phyloP scores from a whole-genome alignment of 2,329 filamentous ascomycete species.

The Chrysosporium keratinophilum region DNA sequence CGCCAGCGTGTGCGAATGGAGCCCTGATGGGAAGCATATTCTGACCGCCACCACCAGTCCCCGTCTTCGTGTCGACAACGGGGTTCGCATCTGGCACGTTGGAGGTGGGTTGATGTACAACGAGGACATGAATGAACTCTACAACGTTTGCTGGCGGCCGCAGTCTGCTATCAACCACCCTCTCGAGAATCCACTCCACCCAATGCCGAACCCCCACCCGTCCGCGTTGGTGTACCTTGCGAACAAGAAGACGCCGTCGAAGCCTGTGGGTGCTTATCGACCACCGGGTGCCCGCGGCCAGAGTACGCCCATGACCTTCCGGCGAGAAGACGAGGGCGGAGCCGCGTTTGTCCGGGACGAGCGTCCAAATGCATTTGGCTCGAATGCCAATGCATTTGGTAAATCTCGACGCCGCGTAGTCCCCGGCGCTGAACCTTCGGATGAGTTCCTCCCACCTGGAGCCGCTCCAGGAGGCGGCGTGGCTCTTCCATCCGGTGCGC shows the following conservation, averaged over 20 bases:
- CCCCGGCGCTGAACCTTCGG: slow-evolving; percentile 70
- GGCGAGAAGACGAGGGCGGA: slow-evolving; percentile 93
- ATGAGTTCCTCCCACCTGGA: slow-evolving; percentile 55
- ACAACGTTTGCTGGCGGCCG: slow-evolving; percentile 82
- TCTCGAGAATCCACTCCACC: slow-evolving; percentile 59
- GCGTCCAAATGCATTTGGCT: slow-evolving; percentile 45
- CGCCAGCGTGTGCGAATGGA: slow-evolving; percentile 94
- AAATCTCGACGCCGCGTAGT: slow-evolving; percentile 63
- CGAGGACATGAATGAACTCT: slow-evolving; percentile 88
- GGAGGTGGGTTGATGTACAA: slow-evolving; percentile 84
- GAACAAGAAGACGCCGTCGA: slow-evolving; percentile 85
- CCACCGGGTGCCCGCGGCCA: slow-evolving; percentile 86
- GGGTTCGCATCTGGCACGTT: slow-evolving; percentile 89
- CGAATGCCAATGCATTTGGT: slow-evolving; percentile 64
- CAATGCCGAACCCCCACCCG: slow-evolving; percentile 65
- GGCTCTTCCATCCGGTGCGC: slow-evolving; percentile 54
- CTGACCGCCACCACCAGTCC: slow-evolving; percentile 97
- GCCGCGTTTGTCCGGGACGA: slow-evolving; percentile 77
- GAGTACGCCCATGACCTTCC: slow-evolving; percentile 84
- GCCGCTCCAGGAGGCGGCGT: slow-evolving; percentile 58
- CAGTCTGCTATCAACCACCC: slow-evolving; percentile 52
- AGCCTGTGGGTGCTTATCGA: slow-evolving; percentile 92
- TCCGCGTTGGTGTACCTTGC: slow-evolving; percentile 75
- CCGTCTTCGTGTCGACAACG: slow-evolving; percentile 90
- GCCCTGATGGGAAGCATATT: slow-evolving; percentile 87